These are phyloP conservation scores for Nasturtium officinale DNA, from an alignment of 345 rosid genomes.

Conservation along the genomic window DNA sequence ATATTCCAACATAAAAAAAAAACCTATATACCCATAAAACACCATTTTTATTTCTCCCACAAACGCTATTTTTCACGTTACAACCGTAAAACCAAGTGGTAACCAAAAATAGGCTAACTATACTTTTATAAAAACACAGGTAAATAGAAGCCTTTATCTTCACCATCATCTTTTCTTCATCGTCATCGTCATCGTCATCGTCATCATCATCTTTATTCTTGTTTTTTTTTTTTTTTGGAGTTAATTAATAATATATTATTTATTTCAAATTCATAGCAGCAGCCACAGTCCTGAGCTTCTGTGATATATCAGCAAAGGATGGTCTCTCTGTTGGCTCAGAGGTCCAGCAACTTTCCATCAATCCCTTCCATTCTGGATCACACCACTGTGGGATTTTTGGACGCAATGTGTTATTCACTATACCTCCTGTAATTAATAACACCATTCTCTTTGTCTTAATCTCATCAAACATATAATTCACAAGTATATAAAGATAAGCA, in stretches of 20 bases:
- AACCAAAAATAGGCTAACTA: conserved; percentile 36
- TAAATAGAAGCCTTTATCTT: conserved; percentile 41
- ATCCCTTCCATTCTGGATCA: conserved; percentile 94
- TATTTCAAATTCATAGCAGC: conserved; percentile 89
- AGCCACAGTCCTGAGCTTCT: conserved; percentile 92
- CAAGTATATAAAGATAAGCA: neutral
- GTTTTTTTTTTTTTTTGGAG: neutral
- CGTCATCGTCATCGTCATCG: neutral
- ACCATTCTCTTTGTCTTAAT: conserved; percentile 14
- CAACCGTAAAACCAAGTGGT: conserved; percentile 34
- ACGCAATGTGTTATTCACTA: conserved; percentile 88
- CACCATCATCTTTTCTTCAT: conserved; percentile 18
- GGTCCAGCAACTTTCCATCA: conserved; percentile 94
- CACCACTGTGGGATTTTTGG: conserved; percentile 96
- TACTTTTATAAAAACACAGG: conserved; percentile 40
- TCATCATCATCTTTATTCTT: conserved; percentile 36
- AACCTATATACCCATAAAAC: conserved; percentile 37
- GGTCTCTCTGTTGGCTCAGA: conserved; percentile 89
- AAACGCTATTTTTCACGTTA: conserved; percentile 31
- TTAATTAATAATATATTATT: neutral
- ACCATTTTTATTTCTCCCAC: conserved; percentile 13
- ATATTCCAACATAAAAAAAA: conserved; percentile 19
- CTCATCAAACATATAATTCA: neutral
- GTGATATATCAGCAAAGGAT: conserved; percentile 88
- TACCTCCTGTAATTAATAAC: conserved; percentile 65